Evolutionary conservation across 78 protist genomes (phyloP), one percentile per base, ranked within the genome.

Genomic region (Dictyostelium citrinum): DNA sequence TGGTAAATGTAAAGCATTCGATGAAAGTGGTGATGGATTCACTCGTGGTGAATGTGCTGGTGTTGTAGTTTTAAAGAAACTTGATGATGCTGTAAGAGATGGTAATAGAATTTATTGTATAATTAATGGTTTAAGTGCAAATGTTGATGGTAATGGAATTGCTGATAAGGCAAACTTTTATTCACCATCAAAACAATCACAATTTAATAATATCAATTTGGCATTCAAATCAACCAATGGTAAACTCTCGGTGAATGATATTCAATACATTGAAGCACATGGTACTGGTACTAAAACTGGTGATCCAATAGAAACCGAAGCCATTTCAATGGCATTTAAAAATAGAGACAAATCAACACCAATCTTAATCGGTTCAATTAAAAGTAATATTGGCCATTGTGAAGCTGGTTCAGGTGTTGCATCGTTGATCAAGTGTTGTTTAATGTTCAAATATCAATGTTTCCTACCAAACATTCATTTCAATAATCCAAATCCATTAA

Each of bases 201-300:
- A 84, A 72, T 41, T 39, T n/a, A 55, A 70, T 46, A 84, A 84
- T 41, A 64, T 27, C 27, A 83, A 83, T 35, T 22, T 7, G 3
- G 74, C n/a, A 49, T n/a, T 14, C 2, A 27, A 58, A 43, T 76
- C 43, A 45, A 17, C 29, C 0, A 22, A 76, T 17, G 43, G 67
- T 29, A 61, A 64, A 35, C 7, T 83, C 6, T 20, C 67, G 43
- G 78, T 84, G 16, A 29, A 20, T 27, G 84, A 93, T 20, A 70
- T 93, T 51, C 27, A 77, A 16, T 94, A 81, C 45, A 33, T 94
- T n/a, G 96, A 94, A 51, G 80, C 84, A 9, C 96, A 94, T 55
- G 96, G 90, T 12, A 94, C 96, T 24, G 96, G 96, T 39, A 94
- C 96, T 1, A 20, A 12, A 9, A 71, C 82, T 7, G 96, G 96